Percentiles rank a stretch among this genome's conserved stretches.
phyloP scores from a whole-genome alignment of 1,284 basidiomycete genomes.

The Ceratobasidium sp. region DNA sequence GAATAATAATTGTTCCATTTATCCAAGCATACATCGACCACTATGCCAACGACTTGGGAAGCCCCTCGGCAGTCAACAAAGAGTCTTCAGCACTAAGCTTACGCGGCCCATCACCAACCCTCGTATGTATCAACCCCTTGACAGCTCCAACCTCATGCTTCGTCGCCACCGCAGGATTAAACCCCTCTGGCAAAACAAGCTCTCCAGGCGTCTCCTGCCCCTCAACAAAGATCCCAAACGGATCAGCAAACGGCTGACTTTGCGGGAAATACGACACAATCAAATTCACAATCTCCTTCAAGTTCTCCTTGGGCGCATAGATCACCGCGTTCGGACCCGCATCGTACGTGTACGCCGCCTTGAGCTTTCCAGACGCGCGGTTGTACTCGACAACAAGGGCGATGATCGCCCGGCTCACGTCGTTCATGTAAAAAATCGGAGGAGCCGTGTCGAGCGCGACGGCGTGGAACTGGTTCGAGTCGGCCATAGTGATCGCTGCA shows the following conservation, averaged over 20 bases:
- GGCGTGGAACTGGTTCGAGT: constrained; percentile 99
- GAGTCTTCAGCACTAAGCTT: constrained; percentile 66
- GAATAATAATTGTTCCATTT: not conserved
- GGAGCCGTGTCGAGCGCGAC: constrained; percentile 96
- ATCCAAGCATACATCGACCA: not conserved
- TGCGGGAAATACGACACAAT: constrained; percentile 88
- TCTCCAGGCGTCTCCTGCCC: constrained; percentile 53
- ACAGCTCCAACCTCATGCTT: constrained; percentile 80
- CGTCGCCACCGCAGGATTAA: constrained; percentile 81
- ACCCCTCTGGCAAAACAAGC: constrained; percentile 65
- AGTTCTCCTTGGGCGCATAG: constrained; percentile 83
- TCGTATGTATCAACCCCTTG: constrained; percentile 89
- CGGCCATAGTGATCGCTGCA: constrained; percentile 92
- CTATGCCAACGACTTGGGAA: constrained; percentile 58
- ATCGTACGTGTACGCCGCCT: constrained; percentile 98
- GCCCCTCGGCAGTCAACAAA: constrained; percentile 66
- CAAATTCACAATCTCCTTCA: constrained; percentile 79
- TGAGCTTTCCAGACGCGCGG: constrained; percentile 75
- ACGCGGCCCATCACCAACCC: constrained; percentile 90
- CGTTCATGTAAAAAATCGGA: constrained; percentile 99
- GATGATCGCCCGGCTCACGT: constrained; percentile 89
- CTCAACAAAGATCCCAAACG: constrained; percentile 67
- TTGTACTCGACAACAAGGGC: constrained; percentile 93
- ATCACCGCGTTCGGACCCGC: constrained; percentile 99
- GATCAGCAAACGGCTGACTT: constrained; percentile 76